Percentiles rank a stretch among this genome's conserved stretches.
These are phyloP conservation scores for Heritiera littoralis DNA, from an alignment of 345 rosid species.

Conservation along the genomic window DNA sequence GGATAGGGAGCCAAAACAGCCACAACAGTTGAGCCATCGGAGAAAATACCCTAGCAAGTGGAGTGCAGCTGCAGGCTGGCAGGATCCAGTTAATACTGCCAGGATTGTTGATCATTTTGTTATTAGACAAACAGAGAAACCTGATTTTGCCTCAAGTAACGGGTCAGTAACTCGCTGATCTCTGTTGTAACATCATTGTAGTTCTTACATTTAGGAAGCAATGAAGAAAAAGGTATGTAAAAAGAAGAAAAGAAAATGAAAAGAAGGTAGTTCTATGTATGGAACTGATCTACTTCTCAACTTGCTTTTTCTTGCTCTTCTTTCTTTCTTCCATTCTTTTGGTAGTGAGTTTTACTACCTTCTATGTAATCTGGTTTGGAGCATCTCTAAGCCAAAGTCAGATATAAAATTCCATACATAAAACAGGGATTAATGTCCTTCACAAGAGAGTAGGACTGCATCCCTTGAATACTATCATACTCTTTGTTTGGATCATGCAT, in stretches of 20 bases:
- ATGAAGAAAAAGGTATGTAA: not conserved
- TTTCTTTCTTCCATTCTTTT: too few relatives aligned
- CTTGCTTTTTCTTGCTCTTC: not conserved
- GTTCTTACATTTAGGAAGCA: constrained; percentile 12
- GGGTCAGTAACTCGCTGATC: constrained; percentile 14
- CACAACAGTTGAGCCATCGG: constrained; percentile 51
- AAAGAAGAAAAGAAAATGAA: not conserved
- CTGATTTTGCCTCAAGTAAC: constrained; percentile 2
- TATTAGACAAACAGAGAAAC: constrained; percentile 21
- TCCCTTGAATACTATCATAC: too few relatives aligned
- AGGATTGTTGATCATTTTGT: constrained; percentile 24
- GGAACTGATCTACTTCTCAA: not conserved
- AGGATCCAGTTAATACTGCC: constrained; percentile 25
- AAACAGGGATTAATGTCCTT: not conserved
- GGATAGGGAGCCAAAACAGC: constrained; percentile 53
- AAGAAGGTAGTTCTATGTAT: not conserved
- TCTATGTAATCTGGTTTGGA: not conserved
- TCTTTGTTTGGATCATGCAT: not conserved
- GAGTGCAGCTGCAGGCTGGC: constrained; percentile 18
- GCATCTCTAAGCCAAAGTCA: not conserved
- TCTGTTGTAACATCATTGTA: not conserved
- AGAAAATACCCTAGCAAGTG: constrained; percentile 56
- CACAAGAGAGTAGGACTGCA: not conserved
- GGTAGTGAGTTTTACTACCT: not conserved
- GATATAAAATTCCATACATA: not conserved